Conservation (phyloP, 2,329 filamentous ascomycete genomes). For the Ceratocystiopsis brevicomis region DNA sequence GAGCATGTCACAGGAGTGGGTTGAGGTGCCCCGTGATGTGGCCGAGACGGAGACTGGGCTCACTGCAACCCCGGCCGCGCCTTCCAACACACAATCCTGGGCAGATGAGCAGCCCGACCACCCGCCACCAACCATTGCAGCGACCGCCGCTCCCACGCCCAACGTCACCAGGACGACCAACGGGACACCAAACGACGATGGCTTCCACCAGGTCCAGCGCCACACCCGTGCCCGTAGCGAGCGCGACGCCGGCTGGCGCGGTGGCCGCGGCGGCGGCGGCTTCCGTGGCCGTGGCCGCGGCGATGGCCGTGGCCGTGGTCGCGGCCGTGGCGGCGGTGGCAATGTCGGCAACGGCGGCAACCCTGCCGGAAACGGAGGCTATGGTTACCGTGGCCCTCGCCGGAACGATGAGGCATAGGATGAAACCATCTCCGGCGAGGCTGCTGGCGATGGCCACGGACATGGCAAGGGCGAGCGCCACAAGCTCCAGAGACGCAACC, state of each 20-base stretch:
- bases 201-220: conserved; percentile 52
- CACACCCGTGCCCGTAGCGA: conserved; percentile 37
- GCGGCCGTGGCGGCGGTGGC: not conserved
- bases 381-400: conserved; percentile 2
- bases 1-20: conserved; percentile 47
- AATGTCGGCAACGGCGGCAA: not conserved
- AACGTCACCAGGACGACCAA: not conserved
- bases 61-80: conserved; percentile 38
- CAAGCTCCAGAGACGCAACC: not conserved
- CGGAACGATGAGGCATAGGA: conserved; percentile 4
- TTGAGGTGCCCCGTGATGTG: conserved; percentile 53
- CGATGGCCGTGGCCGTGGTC: conserved; percentile 14
- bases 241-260: conserved; percentile 28
- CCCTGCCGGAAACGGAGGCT: not conserved
- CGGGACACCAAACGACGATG: conserved; percentile 24
- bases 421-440: not conserved
- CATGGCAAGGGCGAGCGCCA: no score
- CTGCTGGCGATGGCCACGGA: no score
- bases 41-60: conserved; percentile 53
- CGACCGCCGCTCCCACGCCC: conserved; percentile 15
- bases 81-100: conserved; percentile 48
- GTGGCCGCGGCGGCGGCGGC: conserved; percentile 33
- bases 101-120: conserved; percentile 56
- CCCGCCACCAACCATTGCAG: conserved; percentile 15
- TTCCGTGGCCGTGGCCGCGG: conserved; percentile 28